Base-by-base conservation (phyloP, 164 flowering plant species). In the Annona squamosa region DNA sequence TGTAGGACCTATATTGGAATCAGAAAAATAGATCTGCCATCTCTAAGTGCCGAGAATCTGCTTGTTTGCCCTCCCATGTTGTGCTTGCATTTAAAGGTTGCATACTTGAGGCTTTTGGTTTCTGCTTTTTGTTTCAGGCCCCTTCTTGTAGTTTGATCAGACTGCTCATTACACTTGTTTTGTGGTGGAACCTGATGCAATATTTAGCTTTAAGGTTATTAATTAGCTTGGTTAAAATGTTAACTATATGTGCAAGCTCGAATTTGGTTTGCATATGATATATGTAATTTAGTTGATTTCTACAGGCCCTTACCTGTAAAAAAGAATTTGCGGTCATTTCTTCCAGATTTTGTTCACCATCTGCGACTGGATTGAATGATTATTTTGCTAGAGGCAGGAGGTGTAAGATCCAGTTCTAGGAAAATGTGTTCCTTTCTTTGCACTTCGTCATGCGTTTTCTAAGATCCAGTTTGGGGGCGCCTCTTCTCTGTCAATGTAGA, bases 21-120 rank as follows among this genome's bases (percentile, higher is more conserved):
- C 37, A 52, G 57, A 70, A 18, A 68, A 47, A 68, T 67, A n/a
- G n/a, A 48, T 74, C 69, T 67, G 72, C 67, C 46, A 72, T 62
- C 65, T 72, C 64, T n/a, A 66, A 75, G 72, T 65, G 72, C 74
- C 65, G 63, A 74, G 41, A 65, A 6, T 56, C 9, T 52, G n/a
- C 37, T 65, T 57, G n/a, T 46, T 74, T 77, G 68, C 67, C 71
- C 57, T 52, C n/a, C 12, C 12, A 13, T 12, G 67, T 74, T 17
- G 18, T n/a, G 46, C 65, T 61, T 59, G 56, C 57, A 68, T 62
- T 45, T 52, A 76, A 79, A 52, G 77, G 82, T 76, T 70, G 56
- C 64, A 10, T 70, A 19, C 52, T 61, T 26, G 18, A 44, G 19
- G 17, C 62, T 69, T 48, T 68, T 56, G 10, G 26, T 41, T 5